phyloP scores from a whole-genome alignment of 225 moss, liverwort and hornwort species.

The Anthoceros angustus region DNA sequence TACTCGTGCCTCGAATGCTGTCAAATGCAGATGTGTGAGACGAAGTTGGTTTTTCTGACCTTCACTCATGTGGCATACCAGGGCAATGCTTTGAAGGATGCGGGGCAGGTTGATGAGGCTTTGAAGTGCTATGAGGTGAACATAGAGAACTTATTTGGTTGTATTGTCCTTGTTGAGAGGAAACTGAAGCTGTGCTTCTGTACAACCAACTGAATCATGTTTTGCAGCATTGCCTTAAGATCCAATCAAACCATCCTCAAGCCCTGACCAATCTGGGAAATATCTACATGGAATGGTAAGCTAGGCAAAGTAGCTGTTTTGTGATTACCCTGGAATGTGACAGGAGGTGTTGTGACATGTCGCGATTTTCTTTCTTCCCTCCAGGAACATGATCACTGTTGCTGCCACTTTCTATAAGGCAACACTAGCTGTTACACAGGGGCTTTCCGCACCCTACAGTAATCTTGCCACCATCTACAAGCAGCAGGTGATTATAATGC shows the following conservation, averaged over 20 bases:
- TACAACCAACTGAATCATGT: background rate
- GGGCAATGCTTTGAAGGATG: conserved; percentile 99
- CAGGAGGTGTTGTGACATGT: background rate
- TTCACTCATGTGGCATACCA: conserved; percentile 7
- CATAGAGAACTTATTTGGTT: background rate
- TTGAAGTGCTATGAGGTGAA: conserved; percentile 84
- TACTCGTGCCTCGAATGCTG: background rate
- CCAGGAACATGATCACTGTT: conserved; percentile 63
- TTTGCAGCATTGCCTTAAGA: conserved; percentile 65
- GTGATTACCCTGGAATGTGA: background rate
- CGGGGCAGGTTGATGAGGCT: conserved; percentile 84
- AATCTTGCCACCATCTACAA: conserved; percentile 97
- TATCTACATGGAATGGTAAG: conserved; percentile 96
- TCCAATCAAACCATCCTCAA: conserved; percentile 89
- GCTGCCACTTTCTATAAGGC: conserved; percentile 95
- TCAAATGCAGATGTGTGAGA: background rate
- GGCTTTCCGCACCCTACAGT: conserved; percentile 93
- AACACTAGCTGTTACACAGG: conserved; percentile 74
- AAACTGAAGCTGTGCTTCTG: background rate
- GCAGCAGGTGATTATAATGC: conserved; percentile 49
- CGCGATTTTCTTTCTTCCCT: background rate
- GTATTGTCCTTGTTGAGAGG: background rate
- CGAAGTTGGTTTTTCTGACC: background rate
- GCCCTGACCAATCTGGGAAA: conserved; percentile 97
- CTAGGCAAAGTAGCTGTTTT: background rate